Conservation (phyloP, 768 basidiomycete species). For the Pleurotus giganteus region DNA sequence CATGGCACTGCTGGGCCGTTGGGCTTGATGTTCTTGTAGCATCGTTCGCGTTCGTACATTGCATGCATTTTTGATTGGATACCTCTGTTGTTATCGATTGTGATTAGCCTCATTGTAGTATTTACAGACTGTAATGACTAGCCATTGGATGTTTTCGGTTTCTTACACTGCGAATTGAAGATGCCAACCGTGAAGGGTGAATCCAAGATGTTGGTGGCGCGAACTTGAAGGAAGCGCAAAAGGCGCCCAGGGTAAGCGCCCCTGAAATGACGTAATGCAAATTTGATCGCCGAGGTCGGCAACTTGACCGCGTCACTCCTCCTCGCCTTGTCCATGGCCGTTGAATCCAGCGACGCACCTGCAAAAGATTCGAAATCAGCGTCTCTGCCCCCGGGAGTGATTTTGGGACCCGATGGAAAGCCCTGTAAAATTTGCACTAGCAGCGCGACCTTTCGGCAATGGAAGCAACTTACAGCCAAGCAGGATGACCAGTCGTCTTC, state of each 20-base stretch:
- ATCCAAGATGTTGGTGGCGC: too few species aligned
- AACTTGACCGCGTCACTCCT: neutral
- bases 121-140: neutral
- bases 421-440: conserved; percentile 87
- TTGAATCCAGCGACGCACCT: neutral
- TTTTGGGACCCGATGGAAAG: conserved; percentile 91
- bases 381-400: conserved; percentile 74
- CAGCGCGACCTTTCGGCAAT: conserved; percentile 59
- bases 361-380: neutral
- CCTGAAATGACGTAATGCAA: too few species aligned
- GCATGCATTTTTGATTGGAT: neutral
- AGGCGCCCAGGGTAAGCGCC: too few species aligned
- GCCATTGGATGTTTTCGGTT: neutral
- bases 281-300: neutral
- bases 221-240: too few species aligned
- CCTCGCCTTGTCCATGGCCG: neutral
- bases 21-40: conserved; percentile 70
- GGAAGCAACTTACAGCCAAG: conserved; percentile 39
- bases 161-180: too few species aligned
- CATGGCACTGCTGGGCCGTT: conserved; percentile 90
- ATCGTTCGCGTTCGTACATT: neutral
- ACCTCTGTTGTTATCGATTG: too few species aligned
- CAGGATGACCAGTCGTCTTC: conserved; percentile 28
- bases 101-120: too few species aligned
- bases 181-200: too few species aligned